phyloP scores from a whole-genome alignment of 495 filamentous ascomycete species.

The Tuber magnatum region DNA sequence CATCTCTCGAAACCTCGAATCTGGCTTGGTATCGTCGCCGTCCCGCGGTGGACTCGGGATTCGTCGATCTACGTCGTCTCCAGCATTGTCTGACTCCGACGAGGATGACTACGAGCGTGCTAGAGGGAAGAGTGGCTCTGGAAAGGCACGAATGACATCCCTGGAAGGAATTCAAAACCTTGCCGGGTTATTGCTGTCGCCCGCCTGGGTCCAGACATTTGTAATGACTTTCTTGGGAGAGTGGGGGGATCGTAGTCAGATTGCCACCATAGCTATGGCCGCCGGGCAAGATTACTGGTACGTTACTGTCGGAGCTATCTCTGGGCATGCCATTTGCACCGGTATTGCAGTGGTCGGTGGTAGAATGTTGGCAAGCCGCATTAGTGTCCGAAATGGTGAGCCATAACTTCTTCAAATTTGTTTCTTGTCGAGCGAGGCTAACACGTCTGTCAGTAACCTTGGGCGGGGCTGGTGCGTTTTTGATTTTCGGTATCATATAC shows the following conservation, averaged over 20 bases:
- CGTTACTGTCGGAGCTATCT: conserved; percentile 84
- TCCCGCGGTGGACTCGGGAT: conserved; percentile 36
- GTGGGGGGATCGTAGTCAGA: conserved; percentile 96
- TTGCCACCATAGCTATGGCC: conserved; percentile 98
- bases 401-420: conserved; percentile 35
- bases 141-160: conserved; percentile 42
- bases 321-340: conserved; percentile 83
- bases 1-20: conserved; percentile 48
- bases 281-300: conserved; percentile 98
- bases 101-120: conserved; percentile 39
- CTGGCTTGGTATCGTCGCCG: conserved; percentile 52
- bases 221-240: conserved; percentile 98
- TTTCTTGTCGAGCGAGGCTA: background rate
- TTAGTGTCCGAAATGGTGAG: conserved; percentile 95
- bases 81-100: conserved; percentile 36
- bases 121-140: conserved; percentile 33
- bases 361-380: conserved; percentile 80
- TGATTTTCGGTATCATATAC: conserved; percentile 87
- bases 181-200: conserved; percentile 76
- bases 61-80: conserved; percentile 39
- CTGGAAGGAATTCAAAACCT: conserved; percentile 72
- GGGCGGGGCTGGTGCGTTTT: conserved; percentile 85
- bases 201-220: conserved; percentile 98
- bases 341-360: conserved; percentile 90
- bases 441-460: conserved; percentile 62